A percentile compares a stretch with the other conserved stretches of the same genome.
phyloP scores from a whole-genome alignment of 345 rosid species.

The Syzygium aromaticum region DNA sequence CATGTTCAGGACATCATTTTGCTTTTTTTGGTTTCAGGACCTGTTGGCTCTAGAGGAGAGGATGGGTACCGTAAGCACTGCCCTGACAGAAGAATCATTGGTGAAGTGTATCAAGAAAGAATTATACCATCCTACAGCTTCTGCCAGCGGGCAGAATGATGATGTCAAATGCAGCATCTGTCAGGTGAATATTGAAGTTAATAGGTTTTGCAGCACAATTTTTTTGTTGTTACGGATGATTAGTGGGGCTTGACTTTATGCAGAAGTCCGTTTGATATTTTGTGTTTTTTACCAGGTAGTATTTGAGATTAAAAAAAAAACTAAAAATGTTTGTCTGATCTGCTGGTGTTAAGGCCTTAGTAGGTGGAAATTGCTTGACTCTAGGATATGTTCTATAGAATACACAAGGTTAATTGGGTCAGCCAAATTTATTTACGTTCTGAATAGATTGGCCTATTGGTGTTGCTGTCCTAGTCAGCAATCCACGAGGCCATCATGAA shows the following conservation, averaged over 20 bases:
- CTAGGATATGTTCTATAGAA: not conserved
- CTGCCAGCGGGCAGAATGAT: slow-evolving; percentile 21
- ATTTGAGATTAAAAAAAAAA: not conserved
- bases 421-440: not conserved
- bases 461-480: not conserved
- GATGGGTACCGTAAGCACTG: slow-evolving; percentile 95
- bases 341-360: not conserved
- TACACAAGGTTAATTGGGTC: not conserved
- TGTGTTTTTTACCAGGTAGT: not conserved
- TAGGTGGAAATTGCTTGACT: not conserved
- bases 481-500: not conserved
- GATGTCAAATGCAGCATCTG: slow-evolving; percentile 88
- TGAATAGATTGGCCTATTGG: not conserved
- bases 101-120: slow-evolving; percentile 55
- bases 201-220: not conserved
- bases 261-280: not conserved
- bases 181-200: slow-evolving; percentile 41
- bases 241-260: not conserved
- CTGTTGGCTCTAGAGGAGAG: slow-evolving; percentile 90
- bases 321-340: not conserved
- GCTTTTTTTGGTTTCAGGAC: slow-evolving; percentile 37
- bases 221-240: not conserved
- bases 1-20: not conserved
- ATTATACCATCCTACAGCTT: slow-evolving; percentile 28
- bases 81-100: slow-evolving; percentile 76